Conservation (phyloP, 225 moss, liverwort and hornwort genomes). For the Takakia lepidozioides region DNA sequence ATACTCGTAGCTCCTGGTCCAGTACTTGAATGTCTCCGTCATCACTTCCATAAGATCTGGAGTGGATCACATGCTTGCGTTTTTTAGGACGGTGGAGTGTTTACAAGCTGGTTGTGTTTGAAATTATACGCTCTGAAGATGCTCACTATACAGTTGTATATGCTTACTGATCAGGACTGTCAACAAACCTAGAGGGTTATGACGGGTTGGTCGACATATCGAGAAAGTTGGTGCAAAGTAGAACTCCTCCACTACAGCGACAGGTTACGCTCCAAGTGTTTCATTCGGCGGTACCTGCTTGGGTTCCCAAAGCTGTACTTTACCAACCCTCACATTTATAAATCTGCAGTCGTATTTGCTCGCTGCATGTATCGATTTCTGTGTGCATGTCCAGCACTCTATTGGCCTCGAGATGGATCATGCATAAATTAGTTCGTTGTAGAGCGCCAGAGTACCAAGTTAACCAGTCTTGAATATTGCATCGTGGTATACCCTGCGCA, state of each 20-base stretch:
- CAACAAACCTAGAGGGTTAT: conserved; percentile 53
- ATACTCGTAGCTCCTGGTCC: too few relatives aligned
- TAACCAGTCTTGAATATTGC: too few relatives aligned
- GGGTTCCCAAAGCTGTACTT: conserved; percentile 72
- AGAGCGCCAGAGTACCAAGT: too few relatives aligned
- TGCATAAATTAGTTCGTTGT: too few relatives aligned
- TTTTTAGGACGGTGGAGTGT: not conserved
- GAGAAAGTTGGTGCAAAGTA: conserved; percentile 75
- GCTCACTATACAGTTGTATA: not conserved
- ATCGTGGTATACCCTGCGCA: too few relatives aligned
- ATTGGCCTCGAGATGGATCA: too few relatives aligned
- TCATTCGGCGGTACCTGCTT: conserved; percentile 54
- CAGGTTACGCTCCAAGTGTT: conserved; percentile 60
- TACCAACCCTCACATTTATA: not conserved
- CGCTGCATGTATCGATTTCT: too few relatives aligned
- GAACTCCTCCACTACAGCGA: conserved; percentile 57
- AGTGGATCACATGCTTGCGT: not conserved
- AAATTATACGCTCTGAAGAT: too few relatives aligned
- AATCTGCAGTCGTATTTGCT: too few relatives aligned
- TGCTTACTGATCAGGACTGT: conserved; percentile 26
- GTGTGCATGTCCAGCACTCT: too few relatives aligned
- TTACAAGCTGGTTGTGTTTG: too few relatives aligned
- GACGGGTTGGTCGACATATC: conserved; percentile 89
- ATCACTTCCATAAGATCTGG: too few relatives aligned
- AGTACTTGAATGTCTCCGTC: not conserved